Percentiles rank a stretch among this genome's conserved stretches.
These are phyloP conservation scores for Chalciporus sp. DNA, from an alignment of 1,284 basidiomycete species.

Conservation along the genomic window DNA sequence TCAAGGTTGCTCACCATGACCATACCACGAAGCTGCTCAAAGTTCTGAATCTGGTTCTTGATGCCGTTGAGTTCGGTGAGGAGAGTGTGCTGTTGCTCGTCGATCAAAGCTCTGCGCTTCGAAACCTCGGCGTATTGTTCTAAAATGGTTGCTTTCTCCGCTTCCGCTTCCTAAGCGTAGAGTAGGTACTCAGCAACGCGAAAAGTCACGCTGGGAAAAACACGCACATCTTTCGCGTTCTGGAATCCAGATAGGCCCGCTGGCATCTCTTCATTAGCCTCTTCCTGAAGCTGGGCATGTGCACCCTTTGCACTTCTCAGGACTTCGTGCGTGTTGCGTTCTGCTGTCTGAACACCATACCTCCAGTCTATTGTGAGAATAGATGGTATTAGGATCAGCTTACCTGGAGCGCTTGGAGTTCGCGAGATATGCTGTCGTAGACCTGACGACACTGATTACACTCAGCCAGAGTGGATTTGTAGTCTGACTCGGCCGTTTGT, in stretches of 20 bases:
- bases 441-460: slow-evolving; percentile 19
- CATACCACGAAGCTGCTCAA: slow-evolving; percentile 41
- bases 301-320: slow-evolving; percentile 34
- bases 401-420: slow-evolving; percentile 26
- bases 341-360: slow-evolving; percentile 26
- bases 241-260: slow-evolving; percentile 70
- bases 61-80: slow-evolving; percentile 47
- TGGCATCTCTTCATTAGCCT: slow-evolving; percentile 75
- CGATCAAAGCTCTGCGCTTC: slow-evolving; percentile 43
- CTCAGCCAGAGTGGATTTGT: slow-evolving; percentile 21
- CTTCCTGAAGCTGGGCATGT: slow-evolving; percentile 50
- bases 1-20: slow-evolving; percentile 42
- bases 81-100: slow-evolving; percentile 44
- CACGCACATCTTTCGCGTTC: slow-evolving; percentile 51
- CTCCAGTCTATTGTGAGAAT: neutral
- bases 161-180: slow-evolving; percentile 51
- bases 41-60: slow-evolving; percentile 49
- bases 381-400: neutral
- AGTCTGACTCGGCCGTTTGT: slow-evolving; percentile 29
- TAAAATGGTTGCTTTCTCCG: slow-evolving; percentile 50
- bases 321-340: slow-evolving; percentile 28
- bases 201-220: neutral
- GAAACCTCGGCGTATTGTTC: slow-evolving; percentile 52
- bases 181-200: neutral
- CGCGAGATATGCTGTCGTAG: slow-evolving; percentile 20